Evolutionary conservation across 306 rosid species (phyloP).

Genomic region (Malus sylvestris): DNA sequence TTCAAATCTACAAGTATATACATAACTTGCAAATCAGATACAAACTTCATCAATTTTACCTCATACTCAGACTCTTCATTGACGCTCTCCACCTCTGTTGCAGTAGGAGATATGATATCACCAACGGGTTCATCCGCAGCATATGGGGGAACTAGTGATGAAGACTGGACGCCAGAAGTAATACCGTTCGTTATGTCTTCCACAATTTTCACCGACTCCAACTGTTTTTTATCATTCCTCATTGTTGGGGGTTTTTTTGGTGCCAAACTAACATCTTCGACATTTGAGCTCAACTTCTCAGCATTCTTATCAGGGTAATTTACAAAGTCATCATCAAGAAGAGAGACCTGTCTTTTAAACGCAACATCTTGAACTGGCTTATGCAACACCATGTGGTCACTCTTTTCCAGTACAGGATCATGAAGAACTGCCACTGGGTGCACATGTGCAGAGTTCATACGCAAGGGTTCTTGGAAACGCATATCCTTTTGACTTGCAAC

Average conservation of each 20-base stretch:
- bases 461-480: constrained; percentile 23
- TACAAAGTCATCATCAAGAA: constrained; percentile 38
- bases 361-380: constrained; percentile 24
- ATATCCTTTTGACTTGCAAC: constrained; percentile 20
- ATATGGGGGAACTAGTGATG: background rate
- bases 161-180: constrained; percentile 23
- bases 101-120: constrained; percentile 34
- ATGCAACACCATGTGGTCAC: constrained; percentile 15
- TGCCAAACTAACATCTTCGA: constrained; percentile 17
- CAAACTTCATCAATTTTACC: constrained; percentile 37
- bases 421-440: constrained; percentile 23
- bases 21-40: constrained; percentile 6
- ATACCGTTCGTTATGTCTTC: constrained; percentile 19
- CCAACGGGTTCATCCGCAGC: constrained; percentile 25
- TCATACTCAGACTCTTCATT: constrained; percentile 46
- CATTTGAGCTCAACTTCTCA: constrained; percentile 31
- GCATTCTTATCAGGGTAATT: constrained; percentile 23
- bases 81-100: constrained; percentile 41
- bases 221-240: constrained; percentile 14
- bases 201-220: constrained; percentile 15
- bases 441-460: constrained; percentile 26
- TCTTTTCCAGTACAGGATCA: constrained; percentile 28
- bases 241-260: constrained; percentile 20
- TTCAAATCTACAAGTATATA: background rate
- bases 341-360: constrained; percentile 29